Base-by-base conservation (phyloP, 306 rosid genomes). In the Canavalia gladiata region DNA sequence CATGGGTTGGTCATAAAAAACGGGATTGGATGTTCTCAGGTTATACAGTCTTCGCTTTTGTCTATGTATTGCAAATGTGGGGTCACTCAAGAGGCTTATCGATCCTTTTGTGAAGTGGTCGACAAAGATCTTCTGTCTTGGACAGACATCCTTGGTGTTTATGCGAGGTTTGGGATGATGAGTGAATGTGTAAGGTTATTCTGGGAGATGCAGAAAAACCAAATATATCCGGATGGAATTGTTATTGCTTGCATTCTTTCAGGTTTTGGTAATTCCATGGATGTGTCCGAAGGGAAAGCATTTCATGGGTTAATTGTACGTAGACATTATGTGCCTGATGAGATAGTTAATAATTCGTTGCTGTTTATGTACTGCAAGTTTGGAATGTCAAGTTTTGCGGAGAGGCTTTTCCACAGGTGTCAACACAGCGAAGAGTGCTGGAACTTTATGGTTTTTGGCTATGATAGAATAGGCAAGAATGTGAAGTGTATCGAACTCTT, bases 1-100 rank as follows among this genome's bases (percentile, higher is more conserved):
- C 98, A 92, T 62, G 81, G 92, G 43, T 87, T 92, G 69, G 88
- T 41, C 2, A 49, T 87, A 8, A 91, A 91, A 88, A 81, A 62
- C 5, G 97, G 98, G 78, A 62, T 84, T 84, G 91, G 78, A 30
- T 79, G 87, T 72, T 85, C 76, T 5, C 86, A 81, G 59, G 84
- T 55, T 58, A 84, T 89, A 42, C 87, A 60, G 18, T 94, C 95
- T 79, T 85, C 88, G 0, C 47, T 94, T 88, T 72, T 94, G 81
- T 86, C 89, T 8, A 81, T 94, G 95, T 94, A 91, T 80, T 88
- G 91, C 63, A 87, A 87, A 28, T 94, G 95, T 35, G 94, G 90
- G 74, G 81, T 68, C 28, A 86, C 94, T 31, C 76, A 12, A 28
- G 95, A 94, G 71, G 92, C 90, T 74, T 79, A 85, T 60, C 82